Evolutionary conservation across 2,329 filamentous ascomycete genomes (phyloP).

Genomic region (Macroventuria anomochaeta): DNA sequence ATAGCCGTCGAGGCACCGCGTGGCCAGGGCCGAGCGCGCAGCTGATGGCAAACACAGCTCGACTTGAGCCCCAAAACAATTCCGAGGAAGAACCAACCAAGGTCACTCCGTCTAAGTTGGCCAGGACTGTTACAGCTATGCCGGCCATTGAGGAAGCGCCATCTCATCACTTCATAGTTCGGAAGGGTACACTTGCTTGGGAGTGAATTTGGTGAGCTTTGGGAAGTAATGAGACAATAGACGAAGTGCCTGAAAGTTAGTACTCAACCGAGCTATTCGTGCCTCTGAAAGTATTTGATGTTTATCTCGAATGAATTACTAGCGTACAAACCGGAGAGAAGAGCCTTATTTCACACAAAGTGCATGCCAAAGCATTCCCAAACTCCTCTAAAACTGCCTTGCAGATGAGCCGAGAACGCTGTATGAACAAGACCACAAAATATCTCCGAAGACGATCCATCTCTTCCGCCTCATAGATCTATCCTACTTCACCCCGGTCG

Average conservation of each 20-base stretch:
- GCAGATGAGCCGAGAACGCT: conserved; percentile 13
- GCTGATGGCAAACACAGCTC: not conserved
- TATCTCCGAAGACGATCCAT: not conserved
- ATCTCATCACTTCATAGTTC: conserved; percentile 9
- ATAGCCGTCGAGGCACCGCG: not conserved
- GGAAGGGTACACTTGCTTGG: conserved; percentile 14
- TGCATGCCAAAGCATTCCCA: conserved; percentile 6
- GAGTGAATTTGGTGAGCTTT: not conserved
- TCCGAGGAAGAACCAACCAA: conserved; percentile 11
- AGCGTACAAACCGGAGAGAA: conserved; percentile 13
- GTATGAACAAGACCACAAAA: conserved; percentile 8
- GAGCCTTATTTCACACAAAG: conserved; percentile 8
- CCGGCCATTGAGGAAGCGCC: conserved; percentile 12
- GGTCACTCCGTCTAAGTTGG: conserved; percentile 14
- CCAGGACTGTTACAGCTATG: conserved; percentile 9
- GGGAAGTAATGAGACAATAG: too few species aligned
- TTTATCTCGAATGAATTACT: conserved; percentile 14
- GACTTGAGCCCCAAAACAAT: conserved; percentile 14
- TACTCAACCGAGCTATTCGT: too few species aligned
- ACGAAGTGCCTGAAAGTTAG: too few species aligned
- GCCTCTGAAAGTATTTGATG: too few species aligned
- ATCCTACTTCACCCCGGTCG: conserved; percentile 10
- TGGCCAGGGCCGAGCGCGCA: not conserved
- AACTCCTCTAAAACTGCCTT: conserved; percentile 12
- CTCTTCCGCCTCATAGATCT: not conserved